Evolutionary conservation across 768 basidiomycete genomes (phyloP), one percentile per base, ranked within the genome.

Genomic region (Tubosaeta brunneosetosa): DNA sequence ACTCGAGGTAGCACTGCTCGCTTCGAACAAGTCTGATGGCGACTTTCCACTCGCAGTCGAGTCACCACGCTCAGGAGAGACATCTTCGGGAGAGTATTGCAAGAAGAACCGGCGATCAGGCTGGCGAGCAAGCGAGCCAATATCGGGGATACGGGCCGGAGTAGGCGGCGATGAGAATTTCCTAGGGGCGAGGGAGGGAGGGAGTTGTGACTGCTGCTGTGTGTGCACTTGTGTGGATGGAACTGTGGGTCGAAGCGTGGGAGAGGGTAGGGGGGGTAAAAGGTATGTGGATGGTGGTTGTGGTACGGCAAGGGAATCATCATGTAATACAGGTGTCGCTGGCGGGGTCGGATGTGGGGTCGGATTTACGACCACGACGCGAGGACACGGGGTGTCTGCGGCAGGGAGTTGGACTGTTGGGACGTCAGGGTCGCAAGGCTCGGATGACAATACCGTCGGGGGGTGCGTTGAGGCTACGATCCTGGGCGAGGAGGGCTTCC

Each of bases 271-370:
- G 44, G 58, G 73, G 44, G 60, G 74, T 17, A 61, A 63, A 47
- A 62, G 68, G 50, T 62, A 61, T 4, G 59, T 51, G 41, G 64
- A 63, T 25, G 52, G 63, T 14, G 62, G 65, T 33, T 62, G 70
- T 47, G 52, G 66, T 40, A 32, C 58, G 34, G 54, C 56, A 48
- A 55, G 61, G 11, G 32, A 55, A 29, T 55, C 50, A 45, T 69
- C 55, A 25, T 64, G 63, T 49, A 77, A 59, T 47, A 75, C 63
- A 9, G 86, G 88, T 1, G 86, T 87, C 2, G 82, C 77, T 3
- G 88, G 89, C 7, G 89, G 88, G 1, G 89, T 91, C 1, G 84
- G 86, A 57, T 84, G 85, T 3, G 87, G 88, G 0, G 88, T 89
- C 16, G 88, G 86, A 58, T 85, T 83, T 9, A 89, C 82, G 19